Evolutionary conservation across 805 yeast genomes (phyloP).

Genomic region (Sugiyamaella mastotermitis): DNA sequence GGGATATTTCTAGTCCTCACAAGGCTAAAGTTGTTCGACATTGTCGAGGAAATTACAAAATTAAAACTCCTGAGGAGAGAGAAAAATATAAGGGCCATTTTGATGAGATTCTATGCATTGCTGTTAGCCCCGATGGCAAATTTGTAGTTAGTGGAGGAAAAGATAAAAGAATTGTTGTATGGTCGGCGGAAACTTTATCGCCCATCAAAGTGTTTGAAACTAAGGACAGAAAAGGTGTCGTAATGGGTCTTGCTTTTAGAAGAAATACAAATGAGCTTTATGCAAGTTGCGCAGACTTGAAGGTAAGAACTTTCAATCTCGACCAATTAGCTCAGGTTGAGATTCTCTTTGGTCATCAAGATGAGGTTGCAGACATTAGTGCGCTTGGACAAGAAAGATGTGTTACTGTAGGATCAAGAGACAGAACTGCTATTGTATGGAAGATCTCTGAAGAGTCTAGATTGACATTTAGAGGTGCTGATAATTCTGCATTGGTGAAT

Average conservation of each 20-base stretch:
- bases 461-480: conserved; percentile 90
- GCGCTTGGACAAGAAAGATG: conserved; percentile 85
- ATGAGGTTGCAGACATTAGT: conserved; percentile 71
- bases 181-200: conserved; percentile 76
- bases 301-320: conserved; percentile 79
- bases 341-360: conserved; percentile 93
- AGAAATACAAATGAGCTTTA: conserved; percentile 77
- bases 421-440: conserved; percentile 94
- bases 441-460: conserved; percentile 93
- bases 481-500: conserved; percentile 24
- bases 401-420: conserved; percentile 92
- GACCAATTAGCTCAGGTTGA: conserved; percentile 87
- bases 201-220: conserved; percentile 75
- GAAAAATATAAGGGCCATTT: conserved; percentile 64
- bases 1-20: conserved; percentile 54
- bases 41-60: conserved; percentile 41
- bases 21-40: conserved; percentile 64
- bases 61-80: conserved; percentile 32
- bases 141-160: conserved; percentile 87
- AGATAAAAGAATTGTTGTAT: conserved; percentile 74
- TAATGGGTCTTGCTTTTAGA: conserved; percentile 70
- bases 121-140: conserved; percentile 81
- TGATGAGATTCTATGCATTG: conserved; percentile 70
- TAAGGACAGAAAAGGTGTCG: conserved; percentile 61
- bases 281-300: conserved; percentile 89